Evolutionary conservation across 352 stramenopile genomes (phyloP).

Genomic region (Achlya hypogyna): DNA sequence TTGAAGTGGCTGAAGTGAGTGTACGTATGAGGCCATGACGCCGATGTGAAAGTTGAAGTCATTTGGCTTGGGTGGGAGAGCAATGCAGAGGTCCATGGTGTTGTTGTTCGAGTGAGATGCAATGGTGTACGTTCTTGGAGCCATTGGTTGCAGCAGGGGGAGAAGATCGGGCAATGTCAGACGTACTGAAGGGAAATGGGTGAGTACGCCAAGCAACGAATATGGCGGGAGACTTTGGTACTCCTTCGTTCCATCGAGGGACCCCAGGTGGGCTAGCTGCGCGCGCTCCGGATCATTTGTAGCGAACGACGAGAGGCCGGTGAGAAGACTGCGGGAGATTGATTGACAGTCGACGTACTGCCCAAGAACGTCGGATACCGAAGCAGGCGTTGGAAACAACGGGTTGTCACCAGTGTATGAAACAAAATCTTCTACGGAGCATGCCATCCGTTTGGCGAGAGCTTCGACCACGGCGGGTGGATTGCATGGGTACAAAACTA

Average conservation of each 20-base stretch:
- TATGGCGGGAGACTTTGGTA: neutral
- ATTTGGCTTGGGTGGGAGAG: neutral
- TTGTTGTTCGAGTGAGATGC: neutral
- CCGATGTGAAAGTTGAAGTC: neutral
- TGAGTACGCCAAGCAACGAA: neutral
- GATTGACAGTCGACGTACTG: neutral
- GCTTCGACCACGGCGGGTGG: neutral
- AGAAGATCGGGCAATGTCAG: neutral
- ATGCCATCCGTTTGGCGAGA: neutral
- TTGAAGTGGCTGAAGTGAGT: neutral
- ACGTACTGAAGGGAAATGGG: neutral
- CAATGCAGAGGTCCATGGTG: neutral
- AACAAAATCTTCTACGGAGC: neutral
- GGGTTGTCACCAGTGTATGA: neutral
- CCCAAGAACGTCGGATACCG: neutral
- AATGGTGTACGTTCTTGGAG: conserved; percentile 1
- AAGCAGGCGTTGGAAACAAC: no score
- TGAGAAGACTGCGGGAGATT: neutral
- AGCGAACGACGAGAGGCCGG: neutral
- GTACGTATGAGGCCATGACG: neutral
- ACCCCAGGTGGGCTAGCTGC: neutral
- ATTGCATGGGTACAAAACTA: neutral
- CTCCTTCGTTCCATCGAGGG: no score
- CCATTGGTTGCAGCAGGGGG: neutral
- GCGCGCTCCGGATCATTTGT: neutral